These are phyloP conservation scores for Daldinia bambusicola DNA, from an alignment of 495 filamentous ascomycete species.

Conservation along the genomic window DNA sequence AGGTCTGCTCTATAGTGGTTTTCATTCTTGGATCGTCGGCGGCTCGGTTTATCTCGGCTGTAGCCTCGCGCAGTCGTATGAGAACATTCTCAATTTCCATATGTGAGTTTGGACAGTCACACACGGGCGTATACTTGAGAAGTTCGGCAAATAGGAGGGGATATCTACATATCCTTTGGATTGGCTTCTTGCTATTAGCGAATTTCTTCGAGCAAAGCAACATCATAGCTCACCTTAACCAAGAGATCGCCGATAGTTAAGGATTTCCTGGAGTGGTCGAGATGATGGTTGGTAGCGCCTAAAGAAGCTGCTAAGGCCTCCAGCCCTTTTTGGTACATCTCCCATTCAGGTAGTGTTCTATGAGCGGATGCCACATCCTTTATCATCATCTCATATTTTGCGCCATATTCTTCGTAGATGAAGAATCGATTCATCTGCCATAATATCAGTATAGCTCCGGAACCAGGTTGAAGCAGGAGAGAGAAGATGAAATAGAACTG, in stretches of 20 bases:
- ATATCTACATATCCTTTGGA: slow-evolving; percentile 94
- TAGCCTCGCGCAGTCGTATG: slow-evolving; percentile 74
- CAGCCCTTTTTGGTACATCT: slow-evolving; percentile 83
- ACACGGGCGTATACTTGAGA: slow-evolving; percentile 79
- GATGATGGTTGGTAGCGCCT: slow-evolving; percentile 72
- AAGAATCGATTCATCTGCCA: slow-evolving; percentile 80
- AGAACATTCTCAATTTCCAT: slow-evolving; percentile 80
- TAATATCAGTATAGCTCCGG: slow-evolving; percentile 23
- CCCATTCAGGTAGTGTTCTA: slow-evolving; percentile 78
- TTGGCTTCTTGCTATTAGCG: slow-evolving; percentile 69
- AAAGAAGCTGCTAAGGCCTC: slow-evolving; percentile 84
- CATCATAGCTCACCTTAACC: slow-evolving; percentile 74
- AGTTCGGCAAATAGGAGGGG: slow-evolving; percentile 87
- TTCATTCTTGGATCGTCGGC: slow-evolving; percentile 71
- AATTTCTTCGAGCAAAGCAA: background rate
- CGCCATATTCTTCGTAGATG: slow-evolving; percentile 86
- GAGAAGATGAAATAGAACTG: background rate
- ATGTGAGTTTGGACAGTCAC: slow-evolving; percentile 83
- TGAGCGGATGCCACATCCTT: slow-evolving; percentile 77
- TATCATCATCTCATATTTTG: slow-evolving; percentile 84
- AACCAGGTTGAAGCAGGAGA: background rate
- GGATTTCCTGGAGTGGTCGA: slow-evolving; percentile 73
- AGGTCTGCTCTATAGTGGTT: slow-evolving; percentile 72
- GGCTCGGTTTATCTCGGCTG: slow-evolving; percentile 79
- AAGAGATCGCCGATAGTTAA: slow-evolving; percentile 86